These are phyloP conservation scores for Favolaschia claudopus DNA, from an alignment of 768 basidiomycete genomes.

Conservation along the genomic window DNA sequence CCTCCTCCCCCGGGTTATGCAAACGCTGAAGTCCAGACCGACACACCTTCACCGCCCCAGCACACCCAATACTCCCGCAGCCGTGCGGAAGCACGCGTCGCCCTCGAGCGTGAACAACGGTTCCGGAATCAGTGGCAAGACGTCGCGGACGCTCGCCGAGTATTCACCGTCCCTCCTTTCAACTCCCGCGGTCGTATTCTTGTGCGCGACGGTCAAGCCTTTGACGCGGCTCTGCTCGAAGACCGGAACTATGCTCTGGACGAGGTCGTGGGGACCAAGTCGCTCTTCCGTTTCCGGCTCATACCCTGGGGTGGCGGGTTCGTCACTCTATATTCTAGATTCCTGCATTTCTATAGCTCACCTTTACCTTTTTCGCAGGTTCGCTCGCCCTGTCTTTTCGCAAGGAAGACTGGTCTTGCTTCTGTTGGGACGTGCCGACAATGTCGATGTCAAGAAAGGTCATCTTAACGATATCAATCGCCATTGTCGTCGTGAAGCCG, in stretches of 20 bases:
- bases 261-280: neutral
- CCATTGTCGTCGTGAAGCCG: neutral
- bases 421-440: neutral
- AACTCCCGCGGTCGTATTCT: too few relatives aligned
- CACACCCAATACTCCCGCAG: neutral
- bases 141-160: too few relatives aligned
- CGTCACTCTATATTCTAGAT: neutral
- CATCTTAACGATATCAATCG: neutral
- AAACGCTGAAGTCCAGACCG: neutral
- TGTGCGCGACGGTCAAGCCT: too few relatives aligned
- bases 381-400: too few relatives aligned
- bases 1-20: neutral
- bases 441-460: neutral
- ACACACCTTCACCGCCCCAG: too few relatives aligned
- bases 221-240: neutral
- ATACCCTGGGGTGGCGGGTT: neutral
- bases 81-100: neutral
- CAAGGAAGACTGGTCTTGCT: neutral
- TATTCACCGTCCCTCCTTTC: too few relatives aligned
- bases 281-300: neutral
- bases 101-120: too few relatives aligned
- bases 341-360: neutral
- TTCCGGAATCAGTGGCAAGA: too few relatives aligned
- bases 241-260: neutral
- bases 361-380: too few relatives aligned